Percentiles rank a stretch among this genome's conserved stretches.
phyloP scores from a whole-genome alignment of 805 yeast genomes.

The Pachysolen tannophilus region DNA sequence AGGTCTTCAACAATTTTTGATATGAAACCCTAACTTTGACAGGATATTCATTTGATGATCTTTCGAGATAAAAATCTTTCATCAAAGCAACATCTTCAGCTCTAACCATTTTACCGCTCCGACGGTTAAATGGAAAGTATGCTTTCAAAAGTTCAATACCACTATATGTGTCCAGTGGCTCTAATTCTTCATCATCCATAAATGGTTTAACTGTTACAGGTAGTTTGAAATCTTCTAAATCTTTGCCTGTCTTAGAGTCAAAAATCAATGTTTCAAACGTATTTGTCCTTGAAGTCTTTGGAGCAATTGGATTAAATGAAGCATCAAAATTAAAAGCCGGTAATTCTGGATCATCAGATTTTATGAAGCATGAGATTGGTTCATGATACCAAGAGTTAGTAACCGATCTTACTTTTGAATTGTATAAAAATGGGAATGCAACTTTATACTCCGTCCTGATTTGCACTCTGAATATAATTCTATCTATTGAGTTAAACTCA shows the following conservation, averaged over 20 bases:
- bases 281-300: conserved; percentile 15
- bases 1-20: conserved; percentile 76
- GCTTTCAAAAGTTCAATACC: conserved; percentile 74
- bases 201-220: conserved; percentile 43
- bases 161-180: conserved; percentile 37
- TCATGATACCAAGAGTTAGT: conserved; percentile 54
- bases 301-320: conserved; percentile 46
- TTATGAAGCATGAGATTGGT: conserved; percentile 45
- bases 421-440: conserved; percentile 81
- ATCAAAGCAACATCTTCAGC: conserved; percentile 87
- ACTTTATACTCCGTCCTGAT: conserved; percentile 77
- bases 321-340: conserved; percentile 53
- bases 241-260: conserved; percentile 24
- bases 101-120: conserved; percentile 64
- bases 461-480: conserved; percentile 74
- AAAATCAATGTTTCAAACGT: conserved; percentile 11
- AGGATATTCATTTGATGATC: conserved; percentile 52
- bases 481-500: conserved; percentile 84
- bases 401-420: conserved; percentile 65
- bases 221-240: conserved; percentile 30
- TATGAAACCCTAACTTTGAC: conserved; percentile 80
- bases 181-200: conserved; percentile 35
- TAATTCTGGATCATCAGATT: conserved; percentile 38
- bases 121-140: conserved; percentile 75
- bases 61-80: conserved; percentile 75